Percentiles rank a stretch among this genome's conserved stretches.
phyloP scores from a whole-genome alignment of 768 basidiomycete genomes.

The Cystobasidium onofrii region DNA sequence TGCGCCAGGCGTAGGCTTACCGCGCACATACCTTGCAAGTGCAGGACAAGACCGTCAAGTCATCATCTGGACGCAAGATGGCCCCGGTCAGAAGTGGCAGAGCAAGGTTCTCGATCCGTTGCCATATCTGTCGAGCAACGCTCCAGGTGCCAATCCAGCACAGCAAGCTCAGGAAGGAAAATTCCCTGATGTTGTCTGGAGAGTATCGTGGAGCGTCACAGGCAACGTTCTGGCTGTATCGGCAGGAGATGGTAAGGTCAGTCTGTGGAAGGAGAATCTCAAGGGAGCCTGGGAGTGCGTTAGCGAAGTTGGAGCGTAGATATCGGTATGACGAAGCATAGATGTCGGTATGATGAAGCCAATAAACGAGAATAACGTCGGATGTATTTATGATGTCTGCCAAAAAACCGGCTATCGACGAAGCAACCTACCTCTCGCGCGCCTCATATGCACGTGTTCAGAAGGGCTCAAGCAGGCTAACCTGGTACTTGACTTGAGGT shows the following conservation, averaged over 20 bases:
- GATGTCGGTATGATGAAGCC: too few relatives aligned
- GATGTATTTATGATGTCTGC: too few relatives aligned
- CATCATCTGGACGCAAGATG: constrained; percentile 82
- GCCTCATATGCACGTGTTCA: too few relatives aligned
- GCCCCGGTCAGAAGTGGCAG: constrained; percentile 64
- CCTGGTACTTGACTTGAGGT: too few relatives aligned
- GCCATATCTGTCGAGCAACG: constrained; percentile 44
- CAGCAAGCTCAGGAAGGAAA: constrained; percentile 52
- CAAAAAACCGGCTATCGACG: neutral
- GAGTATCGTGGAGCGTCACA: constrained; percentile 95
- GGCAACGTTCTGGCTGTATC: constrained; percentile 93
- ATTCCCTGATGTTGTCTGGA: constrained; percentile 96
- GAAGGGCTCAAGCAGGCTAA: too few relatives aligned
- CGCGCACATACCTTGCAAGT: constrained; percentile 88
- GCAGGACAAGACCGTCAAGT: constrained; percentile 90
- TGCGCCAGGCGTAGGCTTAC: constrained; percentile 94
- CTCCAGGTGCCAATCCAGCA: constrained; percentile 42
- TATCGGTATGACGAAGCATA: too few relatives aligned
- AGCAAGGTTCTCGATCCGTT: constrained; percentile 70
- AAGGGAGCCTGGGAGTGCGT: constrained; percentile 95
- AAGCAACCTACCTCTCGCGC: neutral
- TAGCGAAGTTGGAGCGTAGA: constrained; percentile 53
- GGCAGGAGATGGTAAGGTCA: constrained; percentile 92
- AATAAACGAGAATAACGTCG: too few relatives aligned
- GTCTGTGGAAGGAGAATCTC: constrained; percentile 94